A percentile compares a stretch with the other conserved stretches of the same genome.
These are phyloP conservation scores for Aspergillus glaucus DNA, from an alignment of 2,329 filamentous ascomycete species.

Conservation along the genomic window DNA sequence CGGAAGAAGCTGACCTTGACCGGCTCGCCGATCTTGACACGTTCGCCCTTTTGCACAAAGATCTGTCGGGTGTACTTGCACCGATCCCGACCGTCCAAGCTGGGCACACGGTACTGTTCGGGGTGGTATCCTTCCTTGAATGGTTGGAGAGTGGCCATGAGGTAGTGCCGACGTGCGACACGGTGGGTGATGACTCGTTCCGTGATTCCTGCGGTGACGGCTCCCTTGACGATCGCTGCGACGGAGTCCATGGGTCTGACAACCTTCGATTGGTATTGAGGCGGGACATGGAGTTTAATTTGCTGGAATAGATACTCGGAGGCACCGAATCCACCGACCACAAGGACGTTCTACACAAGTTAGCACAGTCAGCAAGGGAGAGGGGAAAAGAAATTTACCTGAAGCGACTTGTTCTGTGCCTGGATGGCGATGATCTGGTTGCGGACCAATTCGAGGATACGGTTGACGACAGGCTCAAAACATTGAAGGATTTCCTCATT, in stretches of 20 bases:
- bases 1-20: conserved; percentile 99
- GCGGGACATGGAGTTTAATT: conserved; percentile 96
- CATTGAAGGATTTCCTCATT: conserved; percentile 99
- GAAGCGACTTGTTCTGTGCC: conserved; percentile 85
- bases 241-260: conserved; percentile 98
- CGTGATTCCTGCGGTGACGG: conserved; percentile 94
- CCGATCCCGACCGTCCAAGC: conserved; percentile 90
- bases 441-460: conserved; percentile 88
- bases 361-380: conserved; percentile 8
- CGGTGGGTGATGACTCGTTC: conserved; percentile 95
- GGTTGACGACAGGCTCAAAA: conserved; percentile 96
- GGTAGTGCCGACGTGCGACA: conserved; percentile 93
- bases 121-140: conserved; percentile 99
- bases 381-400: conserved; percentile 45
- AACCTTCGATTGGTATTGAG: conserved; percentile 97
- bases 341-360: conserved; percentile 67
- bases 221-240: conserved; percentile 95
- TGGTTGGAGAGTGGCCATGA: conserved; percentile 96
- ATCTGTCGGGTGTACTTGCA: conserved; percentile 99
- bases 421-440: conserved; percentile 99
- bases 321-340: conserved; percentile 95
- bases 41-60: conserved; percentile 96
- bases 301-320: conserved; percentile 99
- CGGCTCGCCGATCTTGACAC: conserved; percentile 97
- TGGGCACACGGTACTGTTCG: conserved; percentile 94